These are phyloP conservation scores for Sinapis alba DNA, from an alignment of 441 rosid species.

Conservation along the genomic window DNA sequence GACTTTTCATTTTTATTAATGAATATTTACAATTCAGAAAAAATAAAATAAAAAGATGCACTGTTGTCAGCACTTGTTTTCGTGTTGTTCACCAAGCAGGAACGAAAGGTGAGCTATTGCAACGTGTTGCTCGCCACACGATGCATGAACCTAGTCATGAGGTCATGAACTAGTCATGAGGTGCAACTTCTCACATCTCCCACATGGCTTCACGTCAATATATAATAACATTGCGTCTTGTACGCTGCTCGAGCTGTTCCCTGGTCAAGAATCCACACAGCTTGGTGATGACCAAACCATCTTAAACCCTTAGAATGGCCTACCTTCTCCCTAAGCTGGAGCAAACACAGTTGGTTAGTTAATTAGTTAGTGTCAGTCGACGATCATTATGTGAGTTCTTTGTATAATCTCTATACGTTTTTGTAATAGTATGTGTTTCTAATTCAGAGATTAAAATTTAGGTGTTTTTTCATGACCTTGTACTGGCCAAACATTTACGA, in stretches of 20 bases:
- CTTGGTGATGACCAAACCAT: conserved; percentile 40
- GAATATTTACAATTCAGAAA: no score
- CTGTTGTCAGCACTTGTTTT: conserved; percentile 74
- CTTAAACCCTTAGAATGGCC: conserved; percentile 42
- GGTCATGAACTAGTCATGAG: conserved; percentile 30
- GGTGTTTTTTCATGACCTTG: background rate
- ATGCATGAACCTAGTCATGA: conserved; percentile 61
- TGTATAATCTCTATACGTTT: conserved; percentile 14
- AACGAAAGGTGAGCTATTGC: conserved; percentile 68
- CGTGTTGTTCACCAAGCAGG: conserved; percentile 85
- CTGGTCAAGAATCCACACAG: conserved; percentile 60
- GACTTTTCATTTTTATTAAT: no score
- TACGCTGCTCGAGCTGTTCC: conserved; percentile 77
- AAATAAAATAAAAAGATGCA: conserved; percentile 67
- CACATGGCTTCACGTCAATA: conserved; percentile 81
- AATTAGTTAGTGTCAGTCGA: conserved; percentile 16
- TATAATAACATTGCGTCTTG: conserved; percentile 66
- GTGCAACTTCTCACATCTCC: conserved; percentile 72
- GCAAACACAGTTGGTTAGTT: conserved; percentile 30
- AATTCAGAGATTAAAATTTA: conserved; percentile 7
- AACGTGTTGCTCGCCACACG: conserved; percentile 73
- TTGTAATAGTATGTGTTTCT: conserved; percentile 12
- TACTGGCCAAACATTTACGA: background rate
- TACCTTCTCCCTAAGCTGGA: conserved; percentile 45
- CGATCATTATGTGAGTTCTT: conserved; percentile 16